A percentile compares a stretch with the other conserved stretches of the same genome.
phyloP scores from a whole-genome alignment of 2,329 filamentous ascomycete genomes.

The Xylariaceae sp. region DNA sequence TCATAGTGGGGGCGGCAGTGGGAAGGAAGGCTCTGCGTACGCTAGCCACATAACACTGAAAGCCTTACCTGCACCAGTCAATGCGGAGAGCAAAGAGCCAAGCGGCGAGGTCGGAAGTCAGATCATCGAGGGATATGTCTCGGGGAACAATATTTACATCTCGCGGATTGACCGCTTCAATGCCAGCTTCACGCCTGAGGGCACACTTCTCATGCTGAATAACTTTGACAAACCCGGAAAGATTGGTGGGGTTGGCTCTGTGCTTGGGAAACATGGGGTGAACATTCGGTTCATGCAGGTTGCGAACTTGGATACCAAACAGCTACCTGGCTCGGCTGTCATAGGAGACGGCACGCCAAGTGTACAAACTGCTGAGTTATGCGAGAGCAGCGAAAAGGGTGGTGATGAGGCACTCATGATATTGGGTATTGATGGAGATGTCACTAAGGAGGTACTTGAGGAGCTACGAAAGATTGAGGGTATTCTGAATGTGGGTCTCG shows the following conservation, averaged over 20 bases:
- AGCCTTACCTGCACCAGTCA: conserved; percentile 37
- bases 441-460: conserved; percentile 51
- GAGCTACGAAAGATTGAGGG: conserved; percentile 46
- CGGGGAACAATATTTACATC: conserved; percentile 60
- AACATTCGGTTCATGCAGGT: conserved; percentile 73
- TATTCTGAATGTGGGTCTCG: conserved; percentile 51
- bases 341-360: not conserved
- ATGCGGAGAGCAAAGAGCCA: conserved; percentile 5
- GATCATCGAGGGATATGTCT: conserved; percentile 61
- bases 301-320: conserved; percentile 14
- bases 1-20: conserved; percentile 34
- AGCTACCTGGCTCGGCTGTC: not conserved
- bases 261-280: conserved; percentile 62
- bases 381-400: conserved; percentile 28
- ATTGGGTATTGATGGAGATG: conserved; percentile 62
- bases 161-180: conserved; percentile 67
- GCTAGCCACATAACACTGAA: conserved; percentile 66
- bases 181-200: conserved; percentile 66
- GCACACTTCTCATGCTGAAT: conserved; percentile 69
- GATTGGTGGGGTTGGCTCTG: conserved; percentile 71
- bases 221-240: conserved; percentile 80
- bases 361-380: not conserved
- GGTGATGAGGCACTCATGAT: conserved; percentile 75
- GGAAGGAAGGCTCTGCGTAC: conserved; percentile 58
- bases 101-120: conserved; percentile 20